These are phyloP conservation scores for Corynascus novoguineensis DNA, from an alignment of 495 filamentous ascomycete genomes.

Conservation along the genomic window DNA sequence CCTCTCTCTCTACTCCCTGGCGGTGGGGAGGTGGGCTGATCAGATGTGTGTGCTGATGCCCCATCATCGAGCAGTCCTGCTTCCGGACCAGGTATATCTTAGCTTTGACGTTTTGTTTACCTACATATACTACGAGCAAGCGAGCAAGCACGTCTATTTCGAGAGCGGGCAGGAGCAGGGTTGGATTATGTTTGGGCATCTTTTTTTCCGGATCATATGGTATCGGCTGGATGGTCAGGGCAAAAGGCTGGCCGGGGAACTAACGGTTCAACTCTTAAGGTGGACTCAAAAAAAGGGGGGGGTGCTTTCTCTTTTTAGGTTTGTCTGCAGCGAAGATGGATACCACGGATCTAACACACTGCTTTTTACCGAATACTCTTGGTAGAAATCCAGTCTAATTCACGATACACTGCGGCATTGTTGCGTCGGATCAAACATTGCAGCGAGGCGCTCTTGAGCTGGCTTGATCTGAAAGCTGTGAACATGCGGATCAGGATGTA, in stretches of 20 bases:
- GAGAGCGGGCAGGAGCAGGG: not conserved
- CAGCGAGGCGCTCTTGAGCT: not conserved
- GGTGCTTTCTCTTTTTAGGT: not conserved
- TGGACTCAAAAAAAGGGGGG: not conserved
- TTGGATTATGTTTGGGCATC: not conserved
- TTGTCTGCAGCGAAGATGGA: too few species aligned
- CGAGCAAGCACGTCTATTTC: conserved; percentile 9
- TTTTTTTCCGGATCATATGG: conserved; percentile 5
- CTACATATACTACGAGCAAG: conserved; percentile 4
- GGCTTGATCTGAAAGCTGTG: too few species aligned
- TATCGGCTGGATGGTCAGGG: not conserved
- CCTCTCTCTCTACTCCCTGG: too few species aligned
- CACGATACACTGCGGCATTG: not conserved
- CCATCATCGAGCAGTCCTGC: too few species aligned
- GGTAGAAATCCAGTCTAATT: not conserved
- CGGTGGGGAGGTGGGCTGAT: too few species aligned
- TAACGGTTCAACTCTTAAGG: not conserved
- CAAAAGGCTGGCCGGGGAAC: not conserved
- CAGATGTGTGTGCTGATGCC: too few species aligned
- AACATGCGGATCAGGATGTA: too few species aligned
- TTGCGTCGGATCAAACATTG: not conserved
- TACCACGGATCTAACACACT: not conserved
- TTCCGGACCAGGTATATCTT: conserved; percentile 1
- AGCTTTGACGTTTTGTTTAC: conserved; percentile 6
- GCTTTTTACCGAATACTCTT: not conserved